Percentiles rank a stretch among this genome's conserved stretches.
Evolutionary conservation across 495 filamentous ascomycete species (phyloP).

Genomic region (Lepidopterella palustris): DNA sequence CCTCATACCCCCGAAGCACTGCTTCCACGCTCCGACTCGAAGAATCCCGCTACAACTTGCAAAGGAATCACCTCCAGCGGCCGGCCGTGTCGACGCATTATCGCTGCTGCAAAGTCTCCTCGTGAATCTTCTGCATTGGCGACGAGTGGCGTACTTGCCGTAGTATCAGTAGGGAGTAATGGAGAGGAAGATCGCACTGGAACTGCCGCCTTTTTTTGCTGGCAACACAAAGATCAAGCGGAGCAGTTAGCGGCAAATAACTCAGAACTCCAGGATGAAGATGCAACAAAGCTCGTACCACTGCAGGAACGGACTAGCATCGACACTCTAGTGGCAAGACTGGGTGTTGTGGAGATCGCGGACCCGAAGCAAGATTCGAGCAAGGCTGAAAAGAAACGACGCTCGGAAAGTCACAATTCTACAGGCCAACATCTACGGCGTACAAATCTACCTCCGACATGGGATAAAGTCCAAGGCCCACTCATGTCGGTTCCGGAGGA

Average conservation of each 20-base stretch:
- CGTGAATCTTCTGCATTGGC: slow-evolving; percentile 9
- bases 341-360: slow-evolving; percentile 64
- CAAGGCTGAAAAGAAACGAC: slow-evolving; percentile 19
- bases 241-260: slow-evolving; percentile 27
- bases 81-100: slow-evolving; percentile 65
- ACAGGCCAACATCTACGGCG: slow-evolving; percentile 7
- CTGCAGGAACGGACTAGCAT: slow-evolving; percentile 63
- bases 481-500: slow-evolving; percentile 34
- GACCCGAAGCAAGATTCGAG: slow-evolving; percentile 28
- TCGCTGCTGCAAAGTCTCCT: slow-evolving; percentile 43
- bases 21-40: slow-evolving; percentile 70
- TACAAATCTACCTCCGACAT: slow-evolving; percentile 26
- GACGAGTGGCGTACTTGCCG: slow-evolving; percentile 38
- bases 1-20: slow-evolving; percentile 79
- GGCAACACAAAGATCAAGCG: slow-evolving; percentile 91
- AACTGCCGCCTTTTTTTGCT: slow-evolving; percentile 66
- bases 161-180: slow-evolving; percentile 36
- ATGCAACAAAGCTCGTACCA: slow-evolving; percentile 32
- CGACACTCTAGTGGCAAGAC: slow-evolving; percentile 71
- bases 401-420: slow-evolving; percentile 26
- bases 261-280: slow-evolving; percentile 5
- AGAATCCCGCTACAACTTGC: slow-evolving; percentile 79
- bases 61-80: slow-evolving; percentile 74
- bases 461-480: slow-evolving; percentile 39
- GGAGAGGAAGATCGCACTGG: slow-evolving; percentile 39